phyloP scores from a whole-genome alignment of 1,284 basidiomycete genomes.

The Pyrrhoderma noxium region DNA sequence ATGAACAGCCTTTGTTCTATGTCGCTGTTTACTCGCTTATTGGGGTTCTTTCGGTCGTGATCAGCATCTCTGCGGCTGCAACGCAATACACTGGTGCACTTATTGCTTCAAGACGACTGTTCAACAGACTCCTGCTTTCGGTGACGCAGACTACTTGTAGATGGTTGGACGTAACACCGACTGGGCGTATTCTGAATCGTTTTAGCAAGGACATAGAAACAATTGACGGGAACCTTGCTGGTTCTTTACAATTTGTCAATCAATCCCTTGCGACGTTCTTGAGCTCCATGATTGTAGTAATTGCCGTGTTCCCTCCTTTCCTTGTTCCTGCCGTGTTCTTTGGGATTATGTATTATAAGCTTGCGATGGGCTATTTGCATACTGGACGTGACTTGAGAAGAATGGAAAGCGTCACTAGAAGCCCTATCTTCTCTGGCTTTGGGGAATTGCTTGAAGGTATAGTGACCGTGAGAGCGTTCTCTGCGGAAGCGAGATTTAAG shows the following conservation, averaged over 20 bases:
- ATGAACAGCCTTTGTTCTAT: constrained; percentile 55
- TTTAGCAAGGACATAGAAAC: constrained; percentile 76
- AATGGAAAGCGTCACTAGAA: constrained; percentile 69
- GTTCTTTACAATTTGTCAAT: constrained; percentile 67
- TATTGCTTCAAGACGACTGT: constrained; percentile 52
- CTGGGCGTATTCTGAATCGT: constrained; percentile 55
- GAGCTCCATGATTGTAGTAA: constrained; percentile 43
- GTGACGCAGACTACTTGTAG: constrained; percentile 55
- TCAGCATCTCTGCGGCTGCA: constrained; percentile 38
- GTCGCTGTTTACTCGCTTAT: constrained; percentile 55
- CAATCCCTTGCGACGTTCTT: constrained; percentile 66
- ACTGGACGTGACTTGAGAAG: constrained; percentile 72
- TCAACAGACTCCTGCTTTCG: constrained; percentile 44
- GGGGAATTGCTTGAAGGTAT: constrained; percentile 72
- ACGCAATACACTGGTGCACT: constrained; percentile 58
- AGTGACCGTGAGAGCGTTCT: constrained; percentile 85
- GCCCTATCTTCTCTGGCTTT: constrained; percentile 73
- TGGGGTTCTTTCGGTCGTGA: constrained; percentile 39
- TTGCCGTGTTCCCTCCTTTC: constrained; percentile 66
- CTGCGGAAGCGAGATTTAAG: constrained; percentile 75
- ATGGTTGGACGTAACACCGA: constrained; percentile 13
- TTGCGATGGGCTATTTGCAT: constrained; percentile 69
- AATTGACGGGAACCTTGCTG: constrained; percentile 64
- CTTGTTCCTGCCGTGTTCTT: constrained; percentile 64
- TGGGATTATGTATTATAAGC: constrained; percentile 50